phyloP scores from a whole-genome alignment of 2,329 filamentous ascomycete species.

The Fusarium coffeatum region DNA sequence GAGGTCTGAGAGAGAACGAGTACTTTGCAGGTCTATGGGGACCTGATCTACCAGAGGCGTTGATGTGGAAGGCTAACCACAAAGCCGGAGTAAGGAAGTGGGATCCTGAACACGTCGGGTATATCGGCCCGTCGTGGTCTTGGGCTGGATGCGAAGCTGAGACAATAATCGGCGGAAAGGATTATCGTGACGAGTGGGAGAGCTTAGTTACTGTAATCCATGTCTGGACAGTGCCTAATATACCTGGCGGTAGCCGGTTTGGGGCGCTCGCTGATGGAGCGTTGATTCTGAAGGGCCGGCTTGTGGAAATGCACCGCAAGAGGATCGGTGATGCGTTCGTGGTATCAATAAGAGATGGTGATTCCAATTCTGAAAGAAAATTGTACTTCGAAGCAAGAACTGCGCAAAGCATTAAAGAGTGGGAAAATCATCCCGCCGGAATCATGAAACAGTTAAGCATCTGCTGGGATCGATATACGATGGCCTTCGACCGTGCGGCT shows the following conservation, averaged over 20 bases:
- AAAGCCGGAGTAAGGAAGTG: not conserved
- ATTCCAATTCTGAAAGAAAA: not conserved
- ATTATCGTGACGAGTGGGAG: not conserved
- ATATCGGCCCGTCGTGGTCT: not conserved
- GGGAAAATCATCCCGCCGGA: too few species aligned
- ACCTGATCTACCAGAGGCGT: not conserved
- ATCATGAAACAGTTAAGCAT: too few species aligned
- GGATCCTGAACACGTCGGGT: not conserved
- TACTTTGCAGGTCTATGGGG: not conserved
- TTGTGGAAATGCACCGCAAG: not conserved
- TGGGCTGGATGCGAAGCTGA: not conserved
- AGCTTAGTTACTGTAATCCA: rapidly evolving
- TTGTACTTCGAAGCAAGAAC: not conserved
- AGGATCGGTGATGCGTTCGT: not conserved
- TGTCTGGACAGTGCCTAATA: not conserved
- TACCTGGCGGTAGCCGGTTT: not conserved
- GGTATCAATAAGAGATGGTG: not conserved
- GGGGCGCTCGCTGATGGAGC: not conserved
- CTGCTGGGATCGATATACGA: not conserved
- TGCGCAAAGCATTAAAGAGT: too few species aligned
- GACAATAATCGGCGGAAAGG: too few species aligned
- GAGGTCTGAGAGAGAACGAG: not conserved
- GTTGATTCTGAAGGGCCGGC: not conserved
- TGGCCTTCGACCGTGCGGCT: rapidly evolving
- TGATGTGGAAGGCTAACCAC: not conserved